Base-by-base conservation (phyloP, 495 filamentous ascomycete genomes). In the Aspergillus sparsus region DNA sequence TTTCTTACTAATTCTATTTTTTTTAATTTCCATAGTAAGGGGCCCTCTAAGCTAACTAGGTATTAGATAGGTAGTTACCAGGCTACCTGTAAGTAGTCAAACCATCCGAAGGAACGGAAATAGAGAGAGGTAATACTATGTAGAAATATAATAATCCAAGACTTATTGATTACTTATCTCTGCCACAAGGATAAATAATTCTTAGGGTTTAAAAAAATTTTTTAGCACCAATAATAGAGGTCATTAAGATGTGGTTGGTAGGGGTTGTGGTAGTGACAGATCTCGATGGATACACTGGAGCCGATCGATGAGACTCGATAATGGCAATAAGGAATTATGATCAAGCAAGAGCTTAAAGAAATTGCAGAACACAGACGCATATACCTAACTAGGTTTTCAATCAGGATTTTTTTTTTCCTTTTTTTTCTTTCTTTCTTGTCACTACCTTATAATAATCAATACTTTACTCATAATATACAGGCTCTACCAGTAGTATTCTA, bases 221-320 rank as follows among this genome's bases (percentile, higher is more conserved):
- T 47, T 47, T 21, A 47, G 44, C 44, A 47, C 27, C 44, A 47
- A 47, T 47, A 47, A 8, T 47, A 18, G 8, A 50, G 10, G 55
- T 8, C 37, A 42, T 42, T 54, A 41, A 41, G 11, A 45, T 16
- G 50, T 18, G 27, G 5, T 47, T 47, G 16, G 44, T 61, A 61
- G 59, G 59, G 59, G 51, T 27, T 61, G 53, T 56, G 59, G 52
- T n/a, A 55, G 55, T 58, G 49, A 58, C 61, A 62, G 61, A 51
- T 51, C 49, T 51, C 27, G 49, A 51, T 51, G 49, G 32, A 31
- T 33, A 31, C 49, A 51, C 4, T 33, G 49, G 21, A 21, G 49
- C 49, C 49, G 49, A 51, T 51, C 32, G 32, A 51, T 15, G 15
- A 10, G 49, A 34, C 49, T 34, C 15, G 49, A 51, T 41, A 11